phyloP scores from a whole-genome alignment of 352 stramenopile genomes.

The Pythium chondricola region DNA sequence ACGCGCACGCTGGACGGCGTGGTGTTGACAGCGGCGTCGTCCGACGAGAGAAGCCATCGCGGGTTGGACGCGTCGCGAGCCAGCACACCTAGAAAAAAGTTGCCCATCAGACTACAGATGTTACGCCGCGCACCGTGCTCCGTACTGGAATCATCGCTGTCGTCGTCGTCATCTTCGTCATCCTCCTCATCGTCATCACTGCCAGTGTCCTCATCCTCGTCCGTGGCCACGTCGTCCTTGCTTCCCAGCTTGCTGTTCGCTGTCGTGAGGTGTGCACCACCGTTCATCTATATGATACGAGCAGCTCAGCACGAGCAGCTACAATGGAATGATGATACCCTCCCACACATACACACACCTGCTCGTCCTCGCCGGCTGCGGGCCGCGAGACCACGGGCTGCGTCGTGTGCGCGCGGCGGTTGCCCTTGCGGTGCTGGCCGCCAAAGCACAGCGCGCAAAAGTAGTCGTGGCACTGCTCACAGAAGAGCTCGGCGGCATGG shows the following conservation, averaged over 20 bases:
- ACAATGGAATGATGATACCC: too few species aligned
- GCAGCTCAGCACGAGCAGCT: too few species aligned
- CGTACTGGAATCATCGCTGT: conserved; percentile 27
- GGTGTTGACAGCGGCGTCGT: not conserved
- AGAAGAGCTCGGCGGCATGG: conserved; percentile 70
- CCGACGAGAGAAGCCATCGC: conserved; percentile 1
- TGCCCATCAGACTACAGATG: conserved; percentile 86
- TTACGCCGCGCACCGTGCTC: conserved; percentile 34
- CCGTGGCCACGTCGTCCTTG: not conserved
- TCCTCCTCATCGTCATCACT: conserved; percentile 15
- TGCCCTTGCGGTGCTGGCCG: conserved; percentile 83
- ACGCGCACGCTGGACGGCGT: not conserved
- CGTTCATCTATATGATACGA: too few species aligned
- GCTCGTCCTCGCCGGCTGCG: too few species aligned
- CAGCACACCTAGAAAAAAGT: conserved; percentile 70
- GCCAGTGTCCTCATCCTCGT: conserved; percentile 6
- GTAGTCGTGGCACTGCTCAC: conserved; percentile 86
- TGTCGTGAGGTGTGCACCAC: too few species aligned
- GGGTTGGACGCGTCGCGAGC: not conserved
- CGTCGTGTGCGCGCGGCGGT: conserved; percentile 66
- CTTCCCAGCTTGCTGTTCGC: too few species aligned
- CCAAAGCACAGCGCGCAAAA: conserved; percentile 82
- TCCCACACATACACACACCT: not conserved
- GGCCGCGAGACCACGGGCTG: conserved; percentile 55
- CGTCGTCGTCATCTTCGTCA: conserved; percentile 10